phyloP scores from a whole-genome alignment of 257 asterid species.

The Solanum virginianum region DNA sequence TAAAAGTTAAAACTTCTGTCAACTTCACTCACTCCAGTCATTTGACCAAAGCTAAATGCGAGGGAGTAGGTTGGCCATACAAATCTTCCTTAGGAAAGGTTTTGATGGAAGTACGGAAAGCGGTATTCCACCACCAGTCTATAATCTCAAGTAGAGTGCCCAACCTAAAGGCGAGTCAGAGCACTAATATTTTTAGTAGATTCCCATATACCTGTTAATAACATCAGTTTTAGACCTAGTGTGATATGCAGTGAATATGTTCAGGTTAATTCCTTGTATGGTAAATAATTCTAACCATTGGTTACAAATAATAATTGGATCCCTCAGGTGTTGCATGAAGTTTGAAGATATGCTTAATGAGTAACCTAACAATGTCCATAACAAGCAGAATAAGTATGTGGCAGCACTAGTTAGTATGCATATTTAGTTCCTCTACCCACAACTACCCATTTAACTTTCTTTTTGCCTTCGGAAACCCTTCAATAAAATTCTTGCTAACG shows the following conservation, averaged over 20 bases:
- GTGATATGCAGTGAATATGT: not conserved
- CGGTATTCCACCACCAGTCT: not conserved
- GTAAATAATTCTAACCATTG: not conserved
- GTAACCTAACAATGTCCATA: not conserved
- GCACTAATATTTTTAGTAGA: not conserved
- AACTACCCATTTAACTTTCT: not conserved
- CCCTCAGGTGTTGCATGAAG: not conserved
- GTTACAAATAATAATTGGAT: not conserved
- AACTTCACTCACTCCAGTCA: not conserved
- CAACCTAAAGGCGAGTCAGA: not conserved
- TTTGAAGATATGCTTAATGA: not conserved
- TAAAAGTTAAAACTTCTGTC: not conserved
- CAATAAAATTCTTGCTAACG: not conserved
- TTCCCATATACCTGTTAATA: not conserved
- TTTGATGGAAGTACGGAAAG: not conserved
- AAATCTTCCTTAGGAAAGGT: not conserved
- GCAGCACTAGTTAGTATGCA: not conserved
- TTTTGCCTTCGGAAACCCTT: not conserved
- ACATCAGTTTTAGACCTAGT: not conserved
- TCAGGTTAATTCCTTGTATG: not conserved
- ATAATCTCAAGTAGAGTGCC: not conserved
- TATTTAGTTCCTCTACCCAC: not conserved
- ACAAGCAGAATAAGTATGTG: not conserved
- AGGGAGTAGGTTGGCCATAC: not conserved
- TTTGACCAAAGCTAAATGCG: not conserved